Base-by-base conservation (phyloP, 768 basidiomycete species). In the Gloeostereum incarnatum region DNA sequence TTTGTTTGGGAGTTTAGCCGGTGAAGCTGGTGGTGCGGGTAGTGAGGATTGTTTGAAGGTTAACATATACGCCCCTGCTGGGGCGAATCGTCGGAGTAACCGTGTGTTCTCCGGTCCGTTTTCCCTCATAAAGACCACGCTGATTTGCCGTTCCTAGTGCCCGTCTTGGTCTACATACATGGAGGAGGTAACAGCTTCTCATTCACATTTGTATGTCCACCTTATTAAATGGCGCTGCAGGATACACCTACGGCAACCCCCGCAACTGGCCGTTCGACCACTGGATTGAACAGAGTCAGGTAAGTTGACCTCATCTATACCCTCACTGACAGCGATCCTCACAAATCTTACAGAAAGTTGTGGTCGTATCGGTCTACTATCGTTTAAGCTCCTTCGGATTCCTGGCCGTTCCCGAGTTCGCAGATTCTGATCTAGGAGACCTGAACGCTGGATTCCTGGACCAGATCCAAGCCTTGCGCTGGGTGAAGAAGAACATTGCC, bases 361-460 rank as follows among this genome's bases (percentile, higher is more conserved):
- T 81, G 29, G 61, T 79, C 38, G 78, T 79, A 6, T 77, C 79
- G 0, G 68, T 80, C 5, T 78, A 82, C 52, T 81, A 81, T 52
- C 72, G 73, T 13, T 66, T 82, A 17, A 66, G 67, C 36, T 69
- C 73, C 1, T 69, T 82, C 47, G 81, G 81, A 18, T 82, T 81
- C 58, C 66, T 79, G 19, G 54, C 73, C 1, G 50, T 59, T 6
- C 71, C 78, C 1, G 70, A 66, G 16, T 65, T 78, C 38, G 38
- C 47, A 2, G 53, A 68, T 38, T 22, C 59, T 8, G 38, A 43
- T 0, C 47, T 61, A 18, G 73, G 69, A 0, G 71, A 77, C 47
- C 52, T 70, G 38, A 77, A 78, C 38, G 69, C 58, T 5, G 74
- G 73, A 3, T 69, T 75, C 55, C 49, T 57, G 14, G 81, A 81